Base-by-base conservation (phyloP, 1,284 basidiomycete genomes). In the Flammula alnicola region DNA sequence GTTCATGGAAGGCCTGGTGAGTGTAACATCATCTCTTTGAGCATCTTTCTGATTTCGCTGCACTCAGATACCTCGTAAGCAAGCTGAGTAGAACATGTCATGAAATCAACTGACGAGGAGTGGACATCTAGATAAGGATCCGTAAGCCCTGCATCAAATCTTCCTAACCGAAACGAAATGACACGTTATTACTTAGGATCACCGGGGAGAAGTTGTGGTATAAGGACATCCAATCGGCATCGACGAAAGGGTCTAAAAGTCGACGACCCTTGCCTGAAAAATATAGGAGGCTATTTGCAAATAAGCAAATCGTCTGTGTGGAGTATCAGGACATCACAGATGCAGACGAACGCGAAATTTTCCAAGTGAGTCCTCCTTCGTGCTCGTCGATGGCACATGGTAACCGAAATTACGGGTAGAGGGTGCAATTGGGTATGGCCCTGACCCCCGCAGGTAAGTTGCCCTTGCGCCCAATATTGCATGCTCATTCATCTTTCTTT, bases 401-500 rank as follows among this genome's bases (percentile, higher is more conserved):
- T 35, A 10, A 9, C 36, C 16, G 17, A 47, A 47, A 7, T 12
- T 25, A 20, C 38, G 2, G 12, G 7, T 56, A 86, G 84, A 76
- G 88, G 35, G 88, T 91, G 3, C 88, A 91, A 68, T 71, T 90
- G 2, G 87, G 88, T 1, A 83, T 90, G 76, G 86, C 88, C 0
- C 73, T 90, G n/a, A 89, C 85, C 0, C 81, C 86, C 5, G 83
- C 87, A 47, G 68, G 68, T 65, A 30, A 14, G 49, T 42, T 23
- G 10, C 5, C 14, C 33, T 29, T 11, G 3, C n/a, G 36, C n/a
- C 29, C n/a, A 4, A 17, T 17, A 27, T n/a, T 4, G 27, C 5
- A 25, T 2, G 32, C 23, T 45, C 19, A 26, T 32, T 36, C n/a
- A n/a, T 16, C 37, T 23, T 9, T 45, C n/a, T 17, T 33, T 17